These are phyloP conservation scores for Lactarius sanguifluus DNA, from an alignment of 768 basidiomycete genomes.

Conservation along the genomic window DNA sequence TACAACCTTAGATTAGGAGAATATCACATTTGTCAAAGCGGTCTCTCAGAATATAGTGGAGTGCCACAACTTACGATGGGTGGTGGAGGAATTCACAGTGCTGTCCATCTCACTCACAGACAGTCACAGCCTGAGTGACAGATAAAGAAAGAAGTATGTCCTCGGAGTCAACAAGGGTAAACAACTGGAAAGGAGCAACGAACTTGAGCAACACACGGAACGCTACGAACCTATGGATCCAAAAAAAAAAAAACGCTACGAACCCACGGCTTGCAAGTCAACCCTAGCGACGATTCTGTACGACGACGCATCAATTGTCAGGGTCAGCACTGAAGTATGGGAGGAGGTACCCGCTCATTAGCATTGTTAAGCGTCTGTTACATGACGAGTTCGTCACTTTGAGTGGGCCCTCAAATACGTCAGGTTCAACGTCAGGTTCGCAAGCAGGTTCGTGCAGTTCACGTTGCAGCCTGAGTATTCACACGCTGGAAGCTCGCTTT, in stretches of 20 bases:
- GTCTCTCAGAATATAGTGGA: background rate
- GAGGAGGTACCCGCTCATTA: constrained; percentile 58
- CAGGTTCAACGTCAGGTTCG: constrained; percentile 57
- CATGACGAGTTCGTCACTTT: constrained; percentile 93
- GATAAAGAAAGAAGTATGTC: no score
- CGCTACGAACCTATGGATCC: no score
- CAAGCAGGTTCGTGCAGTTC: constrained; percentile 61
- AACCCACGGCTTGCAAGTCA: constrained; percentile 28
- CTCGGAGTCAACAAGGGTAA: no score
- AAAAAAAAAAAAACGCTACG: no score
- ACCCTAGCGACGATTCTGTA: constrained; percentile 65
- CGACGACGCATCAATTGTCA: constrained; percentile 26
- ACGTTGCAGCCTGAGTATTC: constrained; percentile 68
- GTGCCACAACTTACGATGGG: background rate
- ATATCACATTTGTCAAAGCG: background rate
- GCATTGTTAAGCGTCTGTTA: constrained; percentile 90
- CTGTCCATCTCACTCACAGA: background rate
- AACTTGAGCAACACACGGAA: no score
- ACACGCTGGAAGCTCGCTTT: constrained; percentile 92
- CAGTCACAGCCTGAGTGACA: no score
- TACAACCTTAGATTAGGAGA: background rate
- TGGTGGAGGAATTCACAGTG: background rate
- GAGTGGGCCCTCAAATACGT: constrained; percentile 89
- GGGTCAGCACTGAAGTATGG: constrained; percentile 14
- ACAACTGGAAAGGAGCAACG: constrained; percentile 4